Evolutionary conservation across 139 green algal genomes (phyloP).

Genomic region (Coelastrella sp.): DNA sequence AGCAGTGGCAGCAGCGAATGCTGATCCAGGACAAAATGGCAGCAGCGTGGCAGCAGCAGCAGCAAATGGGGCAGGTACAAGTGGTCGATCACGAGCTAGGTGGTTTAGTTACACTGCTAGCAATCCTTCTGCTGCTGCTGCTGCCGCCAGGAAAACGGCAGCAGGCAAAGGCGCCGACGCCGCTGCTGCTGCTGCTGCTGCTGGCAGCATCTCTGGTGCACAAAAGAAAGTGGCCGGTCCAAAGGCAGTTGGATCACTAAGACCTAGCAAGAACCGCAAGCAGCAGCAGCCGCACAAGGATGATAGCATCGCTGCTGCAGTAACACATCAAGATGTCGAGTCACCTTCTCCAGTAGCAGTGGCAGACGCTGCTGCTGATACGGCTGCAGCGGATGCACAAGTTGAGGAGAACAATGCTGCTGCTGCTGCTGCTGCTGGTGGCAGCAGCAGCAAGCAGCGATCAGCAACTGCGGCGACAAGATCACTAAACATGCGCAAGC

Average conservation of each 20-base stretch:
- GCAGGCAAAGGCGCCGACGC: too few species aligned
- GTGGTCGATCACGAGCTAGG: neutral
- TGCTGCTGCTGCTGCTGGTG: neutral
- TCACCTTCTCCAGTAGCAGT: too few species aligned
- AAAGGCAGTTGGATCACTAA: neutral
- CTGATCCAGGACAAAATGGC: neutral
- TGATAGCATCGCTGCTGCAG: neutral
- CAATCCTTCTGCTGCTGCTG: neutral
- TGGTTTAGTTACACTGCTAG: constrained; percentile 20
- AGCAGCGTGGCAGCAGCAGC: constrained; percentile 5
- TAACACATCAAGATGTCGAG: neutral
- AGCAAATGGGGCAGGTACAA: neutral
- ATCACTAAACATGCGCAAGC: constrained; percentile 27
- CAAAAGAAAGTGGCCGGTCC: neutral
- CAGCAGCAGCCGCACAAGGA: neutral
- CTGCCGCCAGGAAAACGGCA: neutral
- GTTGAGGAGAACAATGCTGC: neutral
- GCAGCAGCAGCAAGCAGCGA: constrained; percentile 33
- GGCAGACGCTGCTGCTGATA: neutral
- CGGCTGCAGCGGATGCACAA: neutral
- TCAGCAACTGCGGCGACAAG: neutral
- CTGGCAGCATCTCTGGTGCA: too few species aligned
- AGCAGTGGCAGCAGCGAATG: constrained; percentile 1
- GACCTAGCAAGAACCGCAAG: constrained; percentile 7
- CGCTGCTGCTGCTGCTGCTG: constrained; percentile 8